Evolutionary conservation across 1,284 basidiomycete species (phyloP).

Genomic region (Pulveroboletus sp.): DNA sequence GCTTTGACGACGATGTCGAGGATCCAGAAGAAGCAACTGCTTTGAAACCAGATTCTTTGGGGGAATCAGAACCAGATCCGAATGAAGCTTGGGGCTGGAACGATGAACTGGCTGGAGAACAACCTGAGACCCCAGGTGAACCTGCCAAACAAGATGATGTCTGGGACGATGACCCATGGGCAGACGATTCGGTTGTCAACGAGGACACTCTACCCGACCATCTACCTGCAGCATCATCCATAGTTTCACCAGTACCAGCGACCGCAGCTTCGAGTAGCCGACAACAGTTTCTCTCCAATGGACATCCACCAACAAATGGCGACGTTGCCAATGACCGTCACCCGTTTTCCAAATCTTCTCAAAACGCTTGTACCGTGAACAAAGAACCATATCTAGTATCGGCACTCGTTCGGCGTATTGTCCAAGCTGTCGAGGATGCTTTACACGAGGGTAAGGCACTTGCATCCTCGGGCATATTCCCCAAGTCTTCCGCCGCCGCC

Average conservation of each 20-base stretch:
- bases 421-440: conserved; percentile 59
- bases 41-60: conserved; percentile 15
- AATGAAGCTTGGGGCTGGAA: conserved; percentile 72
- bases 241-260: conserved; percentile 31
- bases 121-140: conserved; percentile 6
- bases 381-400: conserved; percentile 65
- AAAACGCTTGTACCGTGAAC: conserved; percentile 24
- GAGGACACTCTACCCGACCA: conserved; percentile 22
- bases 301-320: conserved; percentile 33
- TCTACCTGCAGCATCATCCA: conserved; percentile 32
- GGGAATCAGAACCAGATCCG: conserved; percentile 38
- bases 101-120: conserved; percentile 38
- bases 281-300: conserved; percentile 31
- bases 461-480: conserved; percentile 53
- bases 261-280: conserved; percentile 47
- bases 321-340: conserved; percentile 22
- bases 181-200: conserved; percentile 38
- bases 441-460: conserved; percentile 62
- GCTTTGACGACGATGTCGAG: conserved; percentile 54
- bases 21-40: conserved; percentile 9
- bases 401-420: conserved; percentile 52
- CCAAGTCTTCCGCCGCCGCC: conserved; percentile 29
- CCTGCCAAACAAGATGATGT: conserved; percentile 38
- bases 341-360: conserved; percentile 14
- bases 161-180: conserved; percentile 71